Evolutionary conservation across 805 yeast species (phyloP), one percentile per base, ranked within the genome.

Genomic region (Wickerhamomyces bovis): DNA sequence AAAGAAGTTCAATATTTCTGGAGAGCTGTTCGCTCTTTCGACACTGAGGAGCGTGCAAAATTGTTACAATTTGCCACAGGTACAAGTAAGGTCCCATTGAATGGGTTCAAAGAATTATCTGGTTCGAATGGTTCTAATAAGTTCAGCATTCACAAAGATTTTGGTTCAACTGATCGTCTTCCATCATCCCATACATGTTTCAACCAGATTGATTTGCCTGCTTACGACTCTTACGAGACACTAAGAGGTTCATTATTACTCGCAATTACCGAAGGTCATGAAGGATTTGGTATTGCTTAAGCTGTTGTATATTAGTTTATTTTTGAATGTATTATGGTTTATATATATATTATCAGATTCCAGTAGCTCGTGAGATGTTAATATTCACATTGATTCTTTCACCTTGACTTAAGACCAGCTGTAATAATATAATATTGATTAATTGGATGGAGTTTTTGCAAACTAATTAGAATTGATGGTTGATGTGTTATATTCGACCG

Each of bases 131-230:
- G 97, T 2, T 75, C 82, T 8, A 80, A 89, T 41, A 87, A 87
- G 60, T 94, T 94, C 66, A 82, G 86, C 51, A 87, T 94, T 48
- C 97, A 89, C 61, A 76, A 95, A 47, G 97, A 88, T 57, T 89
- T 85, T 64, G 96, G 96, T 1, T 68, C 85, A 11, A 78, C 81
- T 8, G 95, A 88, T 46, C 77, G 98, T 51, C 73, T 94, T 48
- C 99, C 99, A 2, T 83, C 96, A 0, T 88, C 97, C 0, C 99
- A 94, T 63, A 94, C 98, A 3, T 94, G 99, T 66, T 92, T 90
- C 72, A 94, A 94, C 67, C 98, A 92, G 67, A 74, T 94, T 48
- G 96, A 89, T 62, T 69, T 94, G 44, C 99, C 99, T 0, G 94
- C 89, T 21, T 94, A 94, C 66, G 95, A 85, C 45, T 79, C 85